These are phyloP conservation scores for Penicillium longicatenatum DNA, from an alignment of 495 filamentous ascomycete genomes.

Conservation along the genomic window DNA sequence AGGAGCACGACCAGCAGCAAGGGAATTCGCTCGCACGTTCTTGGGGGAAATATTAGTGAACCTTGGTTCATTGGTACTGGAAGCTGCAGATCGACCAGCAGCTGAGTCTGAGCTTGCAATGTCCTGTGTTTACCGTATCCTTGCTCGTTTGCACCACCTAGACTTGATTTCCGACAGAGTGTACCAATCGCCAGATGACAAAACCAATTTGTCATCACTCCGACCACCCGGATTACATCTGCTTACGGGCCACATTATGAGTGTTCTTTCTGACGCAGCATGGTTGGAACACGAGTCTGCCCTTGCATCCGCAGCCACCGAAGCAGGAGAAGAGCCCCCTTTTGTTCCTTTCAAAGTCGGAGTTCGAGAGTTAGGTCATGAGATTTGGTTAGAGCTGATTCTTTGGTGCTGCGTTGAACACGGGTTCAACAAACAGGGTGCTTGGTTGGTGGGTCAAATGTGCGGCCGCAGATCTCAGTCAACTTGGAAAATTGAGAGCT, in stretches of 20 bases:
- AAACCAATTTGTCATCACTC: conserved; percentile 38
- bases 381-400: conserved; percentile 67
- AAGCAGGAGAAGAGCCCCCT: conserved; percentile 53
- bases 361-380: conserved; percentile 55
- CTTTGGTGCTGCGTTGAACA: conserved; percentile 69
- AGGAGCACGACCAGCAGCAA: conserved; percentile 17
- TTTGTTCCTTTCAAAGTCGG: conserved; percentile 51
- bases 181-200: conserved; percentile 48
- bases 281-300: conserved; percentile 55
- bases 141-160: conserved; percentile 62
- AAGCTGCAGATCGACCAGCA: conserved; percentile 46
- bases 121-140: conserved; percentile 57
- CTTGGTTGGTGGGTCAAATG: conserved; percentile 49
- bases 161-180: conserved; percentile 59
- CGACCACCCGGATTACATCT: conserved; percentile 61
- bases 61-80: conserved; percentile 57
- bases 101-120: conserved; percentile 49
- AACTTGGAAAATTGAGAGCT: conserved; percentile 44
- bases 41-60: conserved; percentile 35
- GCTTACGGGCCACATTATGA: conserved; percentile 60
- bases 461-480: conserved; percentile 28
- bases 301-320: conserved; percentile 43
- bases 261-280: conserved; percentile 61
- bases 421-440: conserved; percentile 56
- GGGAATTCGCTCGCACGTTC: conserved; percentile 23